Evolutionary conservation across 2,329 filamentous ascomycete genomes (phyloP).

Genomic region (Colletotrichum eleusines): DNA sequence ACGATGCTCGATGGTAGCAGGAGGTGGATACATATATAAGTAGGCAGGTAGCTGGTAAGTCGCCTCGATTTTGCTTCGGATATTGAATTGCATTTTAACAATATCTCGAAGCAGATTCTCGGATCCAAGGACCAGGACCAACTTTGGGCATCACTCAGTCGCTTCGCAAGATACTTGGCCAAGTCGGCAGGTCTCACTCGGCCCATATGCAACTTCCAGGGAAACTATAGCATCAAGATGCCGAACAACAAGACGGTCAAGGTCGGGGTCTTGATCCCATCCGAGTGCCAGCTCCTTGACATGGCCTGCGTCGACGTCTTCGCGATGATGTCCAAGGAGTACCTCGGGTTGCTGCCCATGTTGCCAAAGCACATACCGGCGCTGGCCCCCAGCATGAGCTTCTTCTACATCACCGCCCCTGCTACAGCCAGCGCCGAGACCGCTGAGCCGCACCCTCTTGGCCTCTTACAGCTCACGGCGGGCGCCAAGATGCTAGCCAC

Average conservation of each 20-base stretch:
- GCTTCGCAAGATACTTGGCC: background rate
- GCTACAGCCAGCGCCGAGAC: constrained; percentile 33
- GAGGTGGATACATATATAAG: background rate
- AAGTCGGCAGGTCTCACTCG: background rate
- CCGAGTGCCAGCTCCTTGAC: constrained; percentile 62
- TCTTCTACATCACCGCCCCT: constrained; percentile 61
- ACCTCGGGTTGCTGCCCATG: constrained; percentile 49
- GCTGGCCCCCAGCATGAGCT: constrained; percentile 57
- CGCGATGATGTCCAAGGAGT: constrained; percentile 59
- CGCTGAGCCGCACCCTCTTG: constrained; percentile 45
- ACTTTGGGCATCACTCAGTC: background rate
- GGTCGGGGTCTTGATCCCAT: constrained; percentile 65
- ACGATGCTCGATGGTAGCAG: background rate
- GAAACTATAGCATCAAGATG: constrained; percentile 32
- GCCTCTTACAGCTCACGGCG: constrained; percentile 57
- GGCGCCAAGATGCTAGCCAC: constrained; percentile 54
- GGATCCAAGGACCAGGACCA: background rate
- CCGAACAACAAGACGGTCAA: constrained; percentile 49
- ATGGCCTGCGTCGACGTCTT: constrained; percentile 64
- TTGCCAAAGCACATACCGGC: constrained; percentile 53
- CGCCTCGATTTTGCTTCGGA: background rate
- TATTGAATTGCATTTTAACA: no score
- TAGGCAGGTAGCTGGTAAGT: background rate
- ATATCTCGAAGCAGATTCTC: background rate
- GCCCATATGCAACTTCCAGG: background rate